Evolutionary conservation across 163 green algal species (phyloP).

Genomic region (Smithsoniella earleae): DNA sequence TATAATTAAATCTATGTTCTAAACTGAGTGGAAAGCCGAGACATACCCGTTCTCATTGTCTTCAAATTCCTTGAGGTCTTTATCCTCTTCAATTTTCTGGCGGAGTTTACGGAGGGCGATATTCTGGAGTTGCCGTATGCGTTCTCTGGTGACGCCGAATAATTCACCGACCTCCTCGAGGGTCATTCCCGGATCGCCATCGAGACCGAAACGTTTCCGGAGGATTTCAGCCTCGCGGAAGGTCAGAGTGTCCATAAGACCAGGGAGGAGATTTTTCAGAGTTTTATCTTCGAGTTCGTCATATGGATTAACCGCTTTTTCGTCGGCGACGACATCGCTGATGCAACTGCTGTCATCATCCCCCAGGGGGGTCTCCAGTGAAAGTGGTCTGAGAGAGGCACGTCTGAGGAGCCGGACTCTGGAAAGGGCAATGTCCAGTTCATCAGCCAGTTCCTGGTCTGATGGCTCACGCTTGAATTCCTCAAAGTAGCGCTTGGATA

Average conservation of each 20-base stretch:
- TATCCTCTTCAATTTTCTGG: too few relatives aligned
- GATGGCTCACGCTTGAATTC: conserved; percentile 42
- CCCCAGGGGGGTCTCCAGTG: conserved; percentile 39
- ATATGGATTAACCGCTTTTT: conserved; percentile 36
- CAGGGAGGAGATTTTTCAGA: conserved; percentile 59
- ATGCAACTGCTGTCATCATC: too few relatives aligned
- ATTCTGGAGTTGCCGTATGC: conserved; percentile 83
- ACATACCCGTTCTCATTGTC: too few relatives aligned
- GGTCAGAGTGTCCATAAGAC: conserved; percentile 60
- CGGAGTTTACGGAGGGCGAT: conserved; percentile 82
- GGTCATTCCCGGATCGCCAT: conserved; percentile 56
- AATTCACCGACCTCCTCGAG: conserved; percentile 88
- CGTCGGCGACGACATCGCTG: too few relatives aligned
- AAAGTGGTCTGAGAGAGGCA: too few relatives aligned
- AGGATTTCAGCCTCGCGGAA: conserved; percentile 69
- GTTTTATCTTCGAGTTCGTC: conserved; percentile 38
- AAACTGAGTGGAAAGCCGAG: too few relatives aligned
- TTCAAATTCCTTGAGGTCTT: too few relatives aligned
- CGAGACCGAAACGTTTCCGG: conserved; percentile 74
- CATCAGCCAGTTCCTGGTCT: conserved; percentile 43
- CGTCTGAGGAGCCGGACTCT: too few relatives aligned
- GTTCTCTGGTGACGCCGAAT: conserved; percentile 86
- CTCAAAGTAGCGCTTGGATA: too few relatives aligned
- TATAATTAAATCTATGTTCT: too few relatives aligned
- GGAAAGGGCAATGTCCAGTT: too few relatives aligned